Evolutionary conservation across 2,329 filamentous ascomycete species (phyloP).

Genomic region (Phyllosticta citrichinensis): DNA sequence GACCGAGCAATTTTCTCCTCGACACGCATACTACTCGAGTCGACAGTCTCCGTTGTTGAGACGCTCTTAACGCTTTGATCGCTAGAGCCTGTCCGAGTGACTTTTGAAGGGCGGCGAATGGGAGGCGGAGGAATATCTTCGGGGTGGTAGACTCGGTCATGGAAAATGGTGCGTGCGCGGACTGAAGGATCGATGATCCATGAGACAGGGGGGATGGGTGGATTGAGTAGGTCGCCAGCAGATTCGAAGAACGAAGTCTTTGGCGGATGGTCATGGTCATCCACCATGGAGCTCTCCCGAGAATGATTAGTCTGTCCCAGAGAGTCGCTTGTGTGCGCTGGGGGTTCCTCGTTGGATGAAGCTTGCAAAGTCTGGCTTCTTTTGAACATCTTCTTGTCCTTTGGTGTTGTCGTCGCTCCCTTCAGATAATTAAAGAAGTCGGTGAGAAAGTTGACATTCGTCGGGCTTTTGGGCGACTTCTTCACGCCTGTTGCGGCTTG

Average conservation of each 20-base stretch:
- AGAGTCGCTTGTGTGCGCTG: background rate
- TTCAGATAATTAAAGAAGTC: conserved; percentile 19
- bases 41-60: conserved; percentile 8
- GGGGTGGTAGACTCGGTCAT: conserved; percentile 91
- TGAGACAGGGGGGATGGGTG: conserved; percentile 69
- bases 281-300: conserved; percentile 30
- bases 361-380: conserved; percentile 63
- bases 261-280: conserved; percentile 59
- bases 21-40: conserved; percentile 59
- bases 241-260: conserved; percentile 92
- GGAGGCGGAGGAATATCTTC: conserved; percentile 82
- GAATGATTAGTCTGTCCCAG: background rate
- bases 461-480: background rate
- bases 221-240: conserved; percentile 83
- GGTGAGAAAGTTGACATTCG: conserved; percentile 3
- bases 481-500: conserved; percentile 33
- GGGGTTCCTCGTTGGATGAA: conserved; percentile 21
- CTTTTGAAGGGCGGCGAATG: conserved; percentile 27
- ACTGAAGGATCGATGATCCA: conserved; percentile 77
- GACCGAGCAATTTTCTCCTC: conserved; percentile 97
- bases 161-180: conserved; percentile 84
- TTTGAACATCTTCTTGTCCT: conserved; percentile 50
- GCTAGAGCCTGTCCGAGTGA: conserved; percentile 28
- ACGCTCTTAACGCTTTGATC: conserved; percentile 20
- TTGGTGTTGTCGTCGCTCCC: conserved; percentile 54